Percentiles rank a stretch among this genome's conserved stretches.
phyloP scores from a whole-genome alignment of 176 grass and related monocot species.

The Coix lacrymajobi region DNA sequence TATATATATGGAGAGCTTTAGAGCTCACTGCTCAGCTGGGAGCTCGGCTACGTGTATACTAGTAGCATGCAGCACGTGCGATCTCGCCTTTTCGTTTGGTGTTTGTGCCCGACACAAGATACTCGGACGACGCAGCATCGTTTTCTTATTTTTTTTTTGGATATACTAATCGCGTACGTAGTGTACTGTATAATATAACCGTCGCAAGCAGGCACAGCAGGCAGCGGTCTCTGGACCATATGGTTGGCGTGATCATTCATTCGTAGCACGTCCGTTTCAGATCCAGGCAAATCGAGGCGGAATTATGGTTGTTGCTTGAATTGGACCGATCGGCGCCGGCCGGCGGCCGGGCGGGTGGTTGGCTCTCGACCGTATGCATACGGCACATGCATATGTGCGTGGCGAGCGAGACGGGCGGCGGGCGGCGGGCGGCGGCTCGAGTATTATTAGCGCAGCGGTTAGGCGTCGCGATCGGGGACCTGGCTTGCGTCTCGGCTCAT shows the following conservation, averaged over 20 bases:
- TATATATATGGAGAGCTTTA: too few species aligned
- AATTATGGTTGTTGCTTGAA: conserved; percentile 22
- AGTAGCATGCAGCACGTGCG: conserved; percentile 18
- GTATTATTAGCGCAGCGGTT: not conserved
- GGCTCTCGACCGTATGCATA: not conserved
- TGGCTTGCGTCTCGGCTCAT: too few species aligned
- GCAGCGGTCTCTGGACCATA: not conserved
- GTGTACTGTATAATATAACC: too few species aligned
- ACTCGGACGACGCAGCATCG: not conserved
- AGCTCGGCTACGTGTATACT: conserved; percentile 5
- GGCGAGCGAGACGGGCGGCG: not conserved
- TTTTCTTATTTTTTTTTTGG: too few species aligned
- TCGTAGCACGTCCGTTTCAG: not conserved
- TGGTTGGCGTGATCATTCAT: not conserved
- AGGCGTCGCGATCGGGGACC: not conserved
- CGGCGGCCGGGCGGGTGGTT: not conserved
- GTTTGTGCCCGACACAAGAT: not conserved
- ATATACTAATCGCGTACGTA: not conserved
- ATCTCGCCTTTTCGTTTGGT: not conserved
- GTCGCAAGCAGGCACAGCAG: not conserved
- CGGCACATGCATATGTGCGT: not conserved
- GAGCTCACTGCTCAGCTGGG: not conserved
- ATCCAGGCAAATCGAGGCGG: not conserved
- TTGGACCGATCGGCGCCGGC: not conserved
- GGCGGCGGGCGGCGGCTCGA: too few species aligned